A percentile compares a stretch with the other conserved stretches of the same genome.
Conservation (phyloP, 2,329 filamentous ascomycete species). For the Trichoderma atroviride region DNA sequence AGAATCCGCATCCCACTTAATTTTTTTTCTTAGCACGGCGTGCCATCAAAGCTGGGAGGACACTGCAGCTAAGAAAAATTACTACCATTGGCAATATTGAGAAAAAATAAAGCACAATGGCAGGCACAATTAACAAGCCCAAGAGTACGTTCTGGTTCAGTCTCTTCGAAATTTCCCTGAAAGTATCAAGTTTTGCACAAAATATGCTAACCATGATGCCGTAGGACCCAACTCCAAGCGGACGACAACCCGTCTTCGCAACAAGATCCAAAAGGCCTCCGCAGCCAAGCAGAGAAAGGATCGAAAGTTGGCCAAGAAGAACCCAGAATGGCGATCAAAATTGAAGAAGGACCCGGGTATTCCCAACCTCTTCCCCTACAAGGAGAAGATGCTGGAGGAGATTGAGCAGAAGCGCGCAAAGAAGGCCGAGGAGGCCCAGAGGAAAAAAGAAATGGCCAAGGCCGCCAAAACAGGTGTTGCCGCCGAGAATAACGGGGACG, state of each 20-base stretch:
- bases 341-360: constrained; percentile 98
- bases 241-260: constrained; percentile 80
- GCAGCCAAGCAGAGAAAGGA: constrained; percentile 88
- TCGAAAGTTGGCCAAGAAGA: constrained; percentile 89
- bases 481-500: constrained; percentile 48
- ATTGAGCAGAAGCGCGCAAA: constrained; percentile 84
- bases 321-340: constrained; percentile 93
- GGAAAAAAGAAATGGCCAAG: constrained; percentile 71
- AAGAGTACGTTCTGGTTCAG: constrained; percentile 48
- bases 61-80: constrained; percentile 9
- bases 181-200: background rate
- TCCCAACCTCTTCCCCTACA: constrained; percentile 96
- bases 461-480: constrained; percentile 60
- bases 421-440: constrained; percentile 78
- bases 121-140: constrained; percentile 58
- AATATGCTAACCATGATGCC: constrained; percentile 6
- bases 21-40: constrained; percentile 36
- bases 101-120: constrained; percentile 46
- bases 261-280: constrained; percentile 95
- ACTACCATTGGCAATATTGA: background rate
- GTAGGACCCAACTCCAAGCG: constrained; percentile 94
- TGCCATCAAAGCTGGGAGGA: constrained; percentile 5
- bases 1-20: constrained; percentile 46
- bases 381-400: constrained; percentile 90
- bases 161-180: background rate